Base-by-base conservation (phyloP, 352 stramenopile species). In the Plasmopara halstedii region DNA sequence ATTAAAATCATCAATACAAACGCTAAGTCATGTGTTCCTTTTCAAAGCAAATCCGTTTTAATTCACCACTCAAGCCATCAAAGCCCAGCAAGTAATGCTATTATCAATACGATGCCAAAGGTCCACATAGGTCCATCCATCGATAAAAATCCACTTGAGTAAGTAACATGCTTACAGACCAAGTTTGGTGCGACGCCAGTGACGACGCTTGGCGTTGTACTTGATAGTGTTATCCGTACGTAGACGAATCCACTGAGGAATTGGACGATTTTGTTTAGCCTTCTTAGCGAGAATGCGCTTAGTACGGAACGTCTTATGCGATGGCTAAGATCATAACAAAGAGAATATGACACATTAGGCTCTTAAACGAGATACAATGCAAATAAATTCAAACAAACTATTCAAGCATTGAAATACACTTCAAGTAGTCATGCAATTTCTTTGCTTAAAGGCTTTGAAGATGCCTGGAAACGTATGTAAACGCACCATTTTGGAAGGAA, bases 171-270 rank as follows among this genome's bases (percentile, higher is more conserved):
- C 68, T 98, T 99, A 99, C 74, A 99, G 81, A 73, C 96, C 95
- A 59, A 99, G 91, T 91, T 99, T 99, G 62, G 97, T 99, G 76
- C 97, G 94, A 65, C 97, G 95, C 97, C 97, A 99, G 89, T 99
- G 96, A 66, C 97, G 91, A 76, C 97, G 90, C 88, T 99, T 99
- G 48, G 90, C 83, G 80, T 99, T 99, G 92, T 99, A 99, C 81
- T 96, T 90, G 79, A 99, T 99, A 37, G 77, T 99, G 81, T 99
- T 99, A 77, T 96, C 96, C 58, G 97, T 99, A 64, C 95, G 87
- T 46, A 99, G 85, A 81, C 97, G 94, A 69, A 99, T 98, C 97
- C 97, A 99, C 73, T 99, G 92, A 40, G 97, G 97, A 79, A 99
- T 97, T 47, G 97, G 97, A 48, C 97, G 91, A 83, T 99, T 99